phyloP scores from a whole-genome alignment of 129 eudicot genomes.

The Flaveria ramosissima region DNA sequence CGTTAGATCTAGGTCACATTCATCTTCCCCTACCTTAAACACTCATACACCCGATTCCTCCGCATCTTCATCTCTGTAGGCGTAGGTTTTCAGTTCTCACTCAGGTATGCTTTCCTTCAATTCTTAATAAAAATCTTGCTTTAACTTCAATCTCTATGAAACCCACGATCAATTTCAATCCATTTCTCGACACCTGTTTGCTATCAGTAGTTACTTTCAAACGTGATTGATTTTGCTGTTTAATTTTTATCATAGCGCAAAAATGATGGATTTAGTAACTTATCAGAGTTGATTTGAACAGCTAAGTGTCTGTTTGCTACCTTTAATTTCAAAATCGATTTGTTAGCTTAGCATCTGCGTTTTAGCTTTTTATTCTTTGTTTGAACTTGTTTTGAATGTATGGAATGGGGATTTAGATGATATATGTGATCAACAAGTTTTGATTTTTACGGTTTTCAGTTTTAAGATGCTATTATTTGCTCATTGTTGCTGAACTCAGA shows the following conservation, averaged over 20 bases:
- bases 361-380: neutral
- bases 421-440: neutral
- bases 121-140: no score
- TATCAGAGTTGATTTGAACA: no score
- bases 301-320: no score
- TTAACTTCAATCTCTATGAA: no score
- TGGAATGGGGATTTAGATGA: neutral
- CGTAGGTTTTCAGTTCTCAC: neutral
- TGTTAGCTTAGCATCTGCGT: no score
- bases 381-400: neutral
- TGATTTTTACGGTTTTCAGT: neutral
- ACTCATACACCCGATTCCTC: neutral
- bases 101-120: constrained; percentile 6
- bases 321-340: no score
- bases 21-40: neutral
- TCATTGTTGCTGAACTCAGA: neutral
- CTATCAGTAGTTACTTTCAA: no score
- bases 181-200: no score
- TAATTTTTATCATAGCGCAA: no score
- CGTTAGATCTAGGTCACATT: constrained; percentile 14
- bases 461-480: neutral
- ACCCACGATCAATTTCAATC: no score
- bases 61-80: constrained; percentile 9
- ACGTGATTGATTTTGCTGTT: no score
- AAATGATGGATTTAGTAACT: no score